Evolutionary conservation across 805 yeast species (phyloP).

Genomic region (Metschnikowia hibisci): DNA sequence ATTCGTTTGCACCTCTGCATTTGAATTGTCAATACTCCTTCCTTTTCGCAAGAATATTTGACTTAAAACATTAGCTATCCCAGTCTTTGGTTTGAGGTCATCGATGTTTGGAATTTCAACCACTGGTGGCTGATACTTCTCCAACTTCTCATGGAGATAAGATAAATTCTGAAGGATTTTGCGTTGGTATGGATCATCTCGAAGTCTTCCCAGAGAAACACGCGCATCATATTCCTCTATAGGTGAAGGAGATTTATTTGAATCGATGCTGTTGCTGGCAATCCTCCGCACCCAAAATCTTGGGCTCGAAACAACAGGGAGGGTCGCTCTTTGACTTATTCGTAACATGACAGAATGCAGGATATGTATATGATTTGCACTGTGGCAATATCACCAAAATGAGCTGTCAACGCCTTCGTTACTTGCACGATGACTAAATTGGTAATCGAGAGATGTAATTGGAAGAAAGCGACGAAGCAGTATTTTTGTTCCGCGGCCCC

Average conservation of each 20-base stretch:
- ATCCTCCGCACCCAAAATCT: not conserved
- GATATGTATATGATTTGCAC: not conserved
- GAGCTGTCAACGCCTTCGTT: not conserved
- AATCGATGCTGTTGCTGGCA: slow-evolving; percentile 3
- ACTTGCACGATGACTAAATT: not conserved
- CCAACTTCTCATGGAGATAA: slow-evolving; percentile 52
- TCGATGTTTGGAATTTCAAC: slow-evolving; percentile 51
- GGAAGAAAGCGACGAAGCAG: not conserved
- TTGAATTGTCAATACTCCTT: not conserved
- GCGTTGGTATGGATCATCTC: slow-evolving; percentile 79
- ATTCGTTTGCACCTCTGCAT: slow-evolving; percentile 22
- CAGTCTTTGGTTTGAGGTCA: slow-evolving; percentile 48
- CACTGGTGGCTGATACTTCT: slow-evolving; percentile 57
- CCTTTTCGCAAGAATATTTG: slow-evolving; percentile 6
- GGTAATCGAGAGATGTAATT: slow-evolving; percentile 3
- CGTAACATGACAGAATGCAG: not conserved
- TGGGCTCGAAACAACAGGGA: not conserved
- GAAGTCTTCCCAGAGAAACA: slow-evolving; percentile 47
- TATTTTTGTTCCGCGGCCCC: slow-evolving; percentile 5
- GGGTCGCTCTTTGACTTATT: not conserved
- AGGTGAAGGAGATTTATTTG: slow-evolving; percentile 30
- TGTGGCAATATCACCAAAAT: too few relatives aligned
- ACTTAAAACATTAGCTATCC: slow-evolving; percentile 36
- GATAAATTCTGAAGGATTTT: slow-evolving; percentile 62
- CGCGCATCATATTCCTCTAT: slow-evolving; percentile 48